These are phyloP conservation scores for Protostelium mycophagum DNA, from an alignment of 78 protist species.

Conservation along the genomic window DNA sequence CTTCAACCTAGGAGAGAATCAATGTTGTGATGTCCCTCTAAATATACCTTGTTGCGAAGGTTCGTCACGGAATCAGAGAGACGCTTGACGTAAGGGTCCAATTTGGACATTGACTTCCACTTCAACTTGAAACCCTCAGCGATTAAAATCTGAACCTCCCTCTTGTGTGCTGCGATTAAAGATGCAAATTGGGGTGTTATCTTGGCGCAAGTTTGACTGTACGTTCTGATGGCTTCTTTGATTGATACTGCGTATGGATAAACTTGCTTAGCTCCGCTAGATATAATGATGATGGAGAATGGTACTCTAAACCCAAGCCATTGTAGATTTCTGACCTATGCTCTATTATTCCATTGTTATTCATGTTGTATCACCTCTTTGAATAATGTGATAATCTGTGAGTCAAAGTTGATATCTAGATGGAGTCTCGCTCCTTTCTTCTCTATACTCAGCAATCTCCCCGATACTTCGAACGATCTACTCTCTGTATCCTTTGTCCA, in stretches of 20 bases:
- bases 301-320: constrained; percentile 73
- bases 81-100: constrained; percentile 49
- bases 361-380: constrained; percentile 46
- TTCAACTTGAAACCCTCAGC: constrained; percentile 53
- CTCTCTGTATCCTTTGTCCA: constrained; percentile 62
- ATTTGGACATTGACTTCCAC: constrained; percentile 46
- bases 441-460: constrained; percentile 63
- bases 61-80: constrained; percentile 24
- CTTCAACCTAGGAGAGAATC: constrained; percentile 15
- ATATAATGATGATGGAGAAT: constrained; percentile 21
- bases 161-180: constrained; percentile 68
- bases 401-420: constrained; percentile 79
- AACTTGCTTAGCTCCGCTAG: constrained; percentile 52
- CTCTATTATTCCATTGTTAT: background rate
- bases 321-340: constrained; percentile 67
- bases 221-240: constrained; percentile 64
- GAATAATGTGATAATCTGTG: constrained; percentile 50
- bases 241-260: constrained; percentile 79
- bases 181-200: constrained; percentile 24
- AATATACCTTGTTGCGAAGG: constrained; percentile 61
- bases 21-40: background rate
- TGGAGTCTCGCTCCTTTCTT: constrained; percentile 28
- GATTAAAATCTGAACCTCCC: constrained; percentile 54
- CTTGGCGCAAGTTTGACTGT: constrained; percentile 40
- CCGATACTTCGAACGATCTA: constrained; percentile 38